Conservation (phyloP, 225 moss, liverwort and hornwort genomes). For the Thuidium tamariscinum region DNA sequence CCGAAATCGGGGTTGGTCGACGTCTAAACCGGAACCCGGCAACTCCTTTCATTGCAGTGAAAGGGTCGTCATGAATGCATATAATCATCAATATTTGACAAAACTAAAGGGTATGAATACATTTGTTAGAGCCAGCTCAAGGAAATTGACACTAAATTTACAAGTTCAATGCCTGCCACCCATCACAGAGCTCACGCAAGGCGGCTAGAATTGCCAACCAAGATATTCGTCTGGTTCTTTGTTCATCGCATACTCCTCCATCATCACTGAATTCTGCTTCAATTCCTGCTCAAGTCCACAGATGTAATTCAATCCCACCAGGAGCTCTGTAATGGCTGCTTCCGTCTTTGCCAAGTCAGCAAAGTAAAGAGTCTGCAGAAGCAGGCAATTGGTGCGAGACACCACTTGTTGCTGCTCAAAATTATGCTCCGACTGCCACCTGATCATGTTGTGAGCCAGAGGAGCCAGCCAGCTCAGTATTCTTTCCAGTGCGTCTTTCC, state of each 20-base stretch:
- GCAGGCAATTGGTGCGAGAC: constrained; percentile 76
- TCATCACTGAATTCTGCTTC: constrained; percentile 43
- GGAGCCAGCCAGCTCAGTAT: constrained; percentile 88
- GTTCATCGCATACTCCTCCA: constrained; percentile 51
- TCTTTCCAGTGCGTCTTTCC: constrained; percentile 87
- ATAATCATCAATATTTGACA: constrained; percentile 39
- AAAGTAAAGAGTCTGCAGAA: constrained; percentile 90
- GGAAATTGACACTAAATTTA: constrained; percentile 43
- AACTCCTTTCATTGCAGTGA: constrained; percentile 39
- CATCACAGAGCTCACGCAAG: constrained; percentile 14
- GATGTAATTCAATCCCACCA: constrained; percentile 92
- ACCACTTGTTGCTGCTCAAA: constrained; percentile 97
- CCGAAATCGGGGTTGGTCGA: neutral
- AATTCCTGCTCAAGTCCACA: constrained; percentile 86
- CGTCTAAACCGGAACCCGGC: constrained; percentile 24
- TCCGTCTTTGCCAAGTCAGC: constrained; percentile 89
- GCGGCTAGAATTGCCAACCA: constrained; percentile 77
- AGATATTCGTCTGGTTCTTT: constrained; percentile 70
- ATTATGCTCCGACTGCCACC: constrained; percentile 99
- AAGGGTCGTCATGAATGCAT: constrained; percentile 43
- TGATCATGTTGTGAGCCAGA: constrained; percentile 92
- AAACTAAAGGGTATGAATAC: constrained; percentile 52
- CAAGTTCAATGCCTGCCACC: constrained; percentile 42
- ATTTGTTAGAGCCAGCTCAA: constrained; percentile 24
- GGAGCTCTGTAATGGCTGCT: constrained; percentile 81